These are phyloP conservation scores for Gossypium gossypioides DNA, from an alignment of 441 rosid genomes.

Conservation along the genomic window DNA sequence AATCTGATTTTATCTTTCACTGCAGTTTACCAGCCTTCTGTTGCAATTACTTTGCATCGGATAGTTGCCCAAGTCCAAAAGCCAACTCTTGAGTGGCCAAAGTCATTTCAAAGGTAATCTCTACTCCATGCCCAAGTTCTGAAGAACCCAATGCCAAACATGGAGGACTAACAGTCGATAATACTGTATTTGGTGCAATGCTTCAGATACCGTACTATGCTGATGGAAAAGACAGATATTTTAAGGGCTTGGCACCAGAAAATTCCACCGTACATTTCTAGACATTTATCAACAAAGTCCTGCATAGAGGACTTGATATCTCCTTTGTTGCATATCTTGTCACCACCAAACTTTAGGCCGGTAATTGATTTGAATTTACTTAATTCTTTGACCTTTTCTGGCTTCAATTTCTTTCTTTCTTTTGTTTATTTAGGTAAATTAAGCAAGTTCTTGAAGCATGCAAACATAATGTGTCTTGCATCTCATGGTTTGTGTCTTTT, in stretches of 20 bases:
- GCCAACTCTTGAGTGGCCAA: slow-evolving; percentile 90
- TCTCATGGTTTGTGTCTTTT: neutral
- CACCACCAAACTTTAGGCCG: slow-evolving; percentile 78
- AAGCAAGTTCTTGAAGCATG: neutral
- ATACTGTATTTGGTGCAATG: slow-evolving; percentile 18
- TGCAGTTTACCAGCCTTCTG: slow-evolving; percentile 69
- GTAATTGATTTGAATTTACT: slow-evolving; percentile 38
- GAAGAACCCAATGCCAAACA: slow-evolving; percentile 3
- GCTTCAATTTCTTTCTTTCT: slow-evolving; percentile 3
- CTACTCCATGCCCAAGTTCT: slow-evolving; percentile 13
- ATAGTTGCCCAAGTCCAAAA: slow-evolving; percentile 74
- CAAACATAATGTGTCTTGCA: neutral
- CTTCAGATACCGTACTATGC: slow-evolving; percentile 59
- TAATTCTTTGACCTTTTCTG: neutral
- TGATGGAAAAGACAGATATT: slow-evolving; percentile 58
- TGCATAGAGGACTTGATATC: slow-evolving; percentile 72
- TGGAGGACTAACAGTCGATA: slow-evolving; percentile 15
- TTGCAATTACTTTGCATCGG: slow-evolving; percentile 58
- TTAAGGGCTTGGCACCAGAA: slow-evolving; percentile 71
- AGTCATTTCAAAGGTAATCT: slow-evolving; percentile 66
- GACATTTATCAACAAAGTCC: slow-evolving; percentile 71
- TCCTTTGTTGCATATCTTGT: slow-evolving; percentile 64
- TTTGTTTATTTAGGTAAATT: neutral
- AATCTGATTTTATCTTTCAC: slow-evolving; percentile 9
- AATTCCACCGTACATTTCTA: slow-evolving; percentile 59